Percentiles rank a stretch among this genome's conserved stretches.
Evolutionary conservation across 495 filamentous ascomycete genomes (phyloP).

Genomic region (Talaromyces ruber): DNA sequence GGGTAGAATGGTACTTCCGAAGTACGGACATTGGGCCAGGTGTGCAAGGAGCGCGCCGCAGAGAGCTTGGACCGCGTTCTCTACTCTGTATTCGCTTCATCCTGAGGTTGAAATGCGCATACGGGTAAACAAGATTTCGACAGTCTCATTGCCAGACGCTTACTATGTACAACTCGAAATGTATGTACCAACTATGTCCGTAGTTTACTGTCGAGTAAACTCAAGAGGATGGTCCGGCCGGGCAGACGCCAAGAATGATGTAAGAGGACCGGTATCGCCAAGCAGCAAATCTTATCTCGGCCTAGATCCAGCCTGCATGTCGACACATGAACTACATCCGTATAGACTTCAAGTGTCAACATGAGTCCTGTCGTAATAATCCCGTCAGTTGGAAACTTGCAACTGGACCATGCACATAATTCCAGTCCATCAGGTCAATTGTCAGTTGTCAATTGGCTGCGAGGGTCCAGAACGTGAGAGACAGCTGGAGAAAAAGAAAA

Average conservation of each 20-base stretch:
- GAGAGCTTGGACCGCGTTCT: background rate
- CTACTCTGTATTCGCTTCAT: background rate
- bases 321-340: too few species aligned
- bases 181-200: too few species aligned
- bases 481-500: background rate
- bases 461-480: background rate
- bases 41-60: background rate
- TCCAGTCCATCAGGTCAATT: background rate
- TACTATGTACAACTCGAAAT: too few species aligned
- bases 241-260: background rate
- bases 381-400: background rate
- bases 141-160: background rate
- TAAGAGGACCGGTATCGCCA: background rate
- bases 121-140: background rate
- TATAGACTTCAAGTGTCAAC: too few species aligned
- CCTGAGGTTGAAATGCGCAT: background rate
- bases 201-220: too few species aligned
- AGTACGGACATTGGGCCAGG: background rate
- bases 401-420: background rate
- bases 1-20: background rate
- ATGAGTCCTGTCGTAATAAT: background rate
- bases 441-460: background rate
- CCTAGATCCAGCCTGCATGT: background rate
- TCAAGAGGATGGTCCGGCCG: background rate
- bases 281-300: background rate